Evolutionary conservation across 495 filamentous ascomycete species (phyloP), one percentile per base, ranked within the genome.

Genomic region (Hypomontagnella submonticulosa): DNA sequence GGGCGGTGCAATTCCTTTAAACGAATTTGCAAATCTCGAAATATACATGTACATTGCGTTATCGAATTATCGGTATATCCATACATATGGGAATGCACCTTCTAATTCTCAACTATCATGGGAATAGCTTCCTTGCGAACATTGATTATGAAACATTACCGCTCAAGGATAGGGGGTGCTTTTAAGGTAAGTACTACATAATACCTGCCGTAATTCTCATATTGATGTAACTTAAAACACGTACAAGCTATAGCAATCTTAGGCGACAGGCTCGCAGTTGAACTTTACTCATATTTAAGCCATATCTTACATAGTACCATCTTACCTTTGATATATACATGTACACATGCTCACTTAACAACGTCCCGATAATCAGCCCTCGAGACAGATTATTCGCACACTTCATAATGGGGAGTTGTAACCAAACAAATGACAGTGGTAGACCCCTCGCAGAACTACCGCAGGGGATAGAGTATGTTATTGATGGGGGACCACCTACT

Each of bases 1-100:
- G 42, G 37, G 36, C 30, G 44, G 27, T 23, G 27, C 57, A 30
- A 15, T 48, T 57, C 44, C 18, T 42, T 57, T 63, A 57, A 32
- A 40, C 13, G 59, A 55, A 63, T 63, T 42, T 12, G 1, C 10
- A 36, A 5, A 38, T 13, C 3, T 38, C 3, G 2, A 13, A 4
- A 43, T 10, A 15, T 43, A 19, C 16, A 43, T 43, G 10, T 46
- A 15, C 30, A 18, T 42, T 19, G 34, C 32, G 6, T n/a, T 60
- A 61, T 55, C 47, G 41, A 47, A 41, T 49, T 56, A 53, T 36
- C 33, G 33, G 33, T 36, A 36, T 11, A 4, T 36, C 4, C 11
- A 11, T 12, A 43, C 16, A 15, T 43, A 19, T n/a, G 5, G 40
- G 53, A 57, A 34, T 12, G 40, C 23, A 30, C 13, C 53, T 46